A percentile compares a stretch with the other conserved stretches of the same genome.
These are phyloP conservation scores for Laburnicola sp. DNA, from an alignment of 2,329 filamentous ascomycete genomes.

Conservation along the genomic window DNA sequence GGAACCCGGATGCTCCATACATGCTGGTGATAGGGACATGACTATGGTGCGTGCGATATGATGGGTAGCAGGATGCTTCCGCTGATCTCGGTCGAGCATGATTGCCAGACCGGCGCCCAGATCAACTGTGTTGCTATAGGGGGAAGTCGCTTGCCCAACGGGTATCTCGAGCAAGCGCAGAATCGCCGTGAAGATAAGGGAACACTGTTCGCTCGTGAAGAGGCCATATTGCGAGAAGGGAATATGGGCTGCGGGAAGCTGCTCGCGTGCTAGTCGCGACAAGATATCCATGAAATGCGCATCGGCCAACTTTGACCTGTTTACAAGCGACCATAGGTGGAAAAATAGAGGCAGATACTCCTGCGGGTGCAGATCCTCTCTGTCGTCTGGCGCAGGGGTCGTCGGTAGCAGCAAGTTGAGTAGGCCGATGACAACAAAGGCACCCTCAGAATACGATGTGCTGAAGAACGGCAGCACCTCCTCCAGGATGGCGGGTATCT, in stretches of 20 bases:
- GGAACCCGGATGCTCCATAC: conserved; percentile 75
- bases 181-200: conserved; percentile 89
- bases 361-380: conserved; percentile 78
- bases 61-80: conserved; percentile 89
- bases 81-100: conserved; percentile 87
- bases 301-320: conserved; percentile 84
- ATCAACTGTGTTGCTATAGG: conserved; percentile 81
- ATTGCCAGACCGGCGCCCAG: conserved; percentile 79
- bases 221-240: conserved; percentile 85
- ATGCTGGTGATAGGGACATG: conserved; percentile 86
- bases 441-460: conserved; percentile 87
- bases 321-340: conserved; percentile 93
- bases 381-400: conserved; percentile 70
- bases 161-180: conserved; percentile 91
- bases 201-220: conserved; percentile 88
- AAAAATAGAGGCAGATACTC: conserved; percentile 93
- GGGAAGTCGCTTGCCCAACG: conserved; percentile 91
- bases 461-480: conserved; percentile 70
- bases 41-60: conserved; percentile 92
- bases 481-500: conserved; percentile 71
- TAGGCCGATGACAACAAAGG: conserved; percentile 87
- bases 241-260: conserved; percentile 72
- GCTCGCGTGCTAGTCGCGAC: conserved; percentile 84
- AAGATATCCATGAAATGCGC: conserved; percentile 86
- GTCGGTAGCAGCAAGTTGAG: conserved; percentile 89